phyloP scores from a whole-genome alignment of 495 filamentous ascomycete genomes.

The Niebla homalea region DNA sequence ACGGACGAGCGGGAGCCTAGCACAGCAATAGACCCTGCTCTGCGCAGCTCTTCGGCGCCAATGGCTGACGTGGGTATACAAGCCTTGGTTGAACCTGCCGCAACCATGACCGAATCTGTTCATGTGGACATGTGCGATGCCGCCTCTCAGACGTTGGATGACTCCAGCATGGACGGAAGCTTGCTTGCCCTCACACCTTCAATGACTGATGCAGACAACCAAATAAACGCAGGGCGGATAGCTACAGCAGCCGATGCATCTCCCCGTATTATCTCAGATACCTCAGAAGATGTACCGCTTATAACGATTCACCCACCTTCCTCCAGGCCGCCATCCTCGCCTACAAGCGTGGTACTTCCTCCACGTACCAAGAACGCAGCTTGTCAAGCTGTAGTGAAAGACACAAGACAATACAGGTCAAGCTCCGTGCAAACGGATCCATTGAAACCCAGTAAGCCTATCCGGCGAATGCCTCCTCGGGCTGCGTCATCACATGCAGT shows the following conservation, averaged over 20 bases:
- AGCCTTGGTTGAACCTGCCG: no score
- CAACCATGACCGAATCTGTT: no score
- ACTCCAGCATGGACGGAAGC: no score
- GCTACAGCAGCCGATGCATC: conserved; percentile 15
- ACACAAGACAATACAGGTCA: conserved; percentile 29
- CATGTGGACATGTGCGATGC: no score
- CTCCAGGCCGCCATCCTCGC: conserved; percentile 51
- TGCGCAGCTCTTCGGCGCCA: no score
- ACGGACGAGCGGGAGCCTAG: conserved; percentile 54
- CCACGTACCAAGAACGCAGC: conserved; percentile 49
- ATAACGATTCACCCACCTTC: conserved; percentile 54
- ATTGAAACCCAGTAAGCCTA: conserved; percentile 63
- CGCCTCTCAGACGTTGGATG: no score
- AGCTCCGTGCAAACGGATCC: conserved; percentile 74
- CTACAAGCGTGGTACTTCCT: conserved; percentile 44
- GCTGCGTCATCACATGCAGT: conserved; percentile 60
- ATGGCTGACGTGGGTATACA: no score
- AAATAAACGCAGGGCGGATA: conserved; percentile 45
- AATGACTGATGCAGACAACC: conserved; percentile 51
- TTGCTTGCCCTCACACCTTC: conserved; percentile 13
- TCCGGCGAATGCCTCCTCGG: conserved; percentile 60
- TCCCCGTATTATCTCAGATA: conserved; percentile 9
- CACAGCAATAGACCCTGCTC: conserved; percentile 26
- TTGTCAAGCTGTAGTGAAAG: conserved; percentile 36
- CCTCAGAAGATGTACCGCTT: conserved; percentile 37